Conservation (phyloP, 1,284 basidiomycete species). For the Ceratobasidium sp. region DNA sequence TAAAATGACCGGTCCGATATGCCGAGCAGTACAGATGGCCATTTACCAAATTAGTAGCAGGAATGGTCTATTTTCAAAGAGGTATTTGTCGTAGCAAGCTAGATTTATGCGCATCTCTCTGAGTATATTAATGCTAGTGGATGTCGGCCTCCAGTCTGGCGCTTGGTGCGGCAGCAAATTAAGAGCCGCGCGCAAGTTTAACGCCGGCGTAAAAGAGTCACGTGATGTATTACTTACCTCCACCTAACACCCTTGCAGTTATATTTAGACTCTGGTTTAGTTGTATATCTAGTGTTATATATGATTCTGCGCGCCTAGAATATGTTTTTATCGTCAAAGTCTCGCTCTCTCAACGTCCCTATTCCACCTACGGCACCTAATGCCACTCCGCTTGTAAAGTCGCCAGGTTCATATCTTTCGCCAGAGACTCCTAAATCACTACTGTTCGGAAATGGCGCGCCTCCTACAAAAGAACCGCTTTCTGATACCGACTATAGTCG, state of each 20-base stretch:
- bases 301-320: background rate
- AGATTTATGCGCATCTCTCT: background rate
- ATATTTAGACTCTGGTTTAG: constrained; percentile 12
- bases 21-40: background rate
- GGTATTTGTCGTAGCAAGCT: background rate
- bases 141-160: background rate
- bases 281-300: constrained; percentile 8
- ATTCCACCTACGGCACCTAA: constrained; percentile 7
- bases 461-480: constrained; percentile 26
- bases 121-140: constrained; percentile 5
- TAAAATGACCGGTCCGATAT: constrained; percentile 23
- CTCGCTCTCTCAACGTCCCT: constrained; percentile 29
- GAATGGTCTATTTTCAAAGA: background rate
- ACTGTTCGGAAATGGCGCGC: constrained; percentile 27
- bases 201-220: background rate
- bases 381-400: constrained; percentile 29
- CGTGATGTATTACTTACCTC: constrained; percentile 1
- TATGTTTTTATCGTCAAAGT: constrained; percentile 33
- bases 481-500: constrained; percentile 52
- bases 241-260: constrained; percentile 5
- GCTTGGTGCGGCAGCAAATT: background rate
- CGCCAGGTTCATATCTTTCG: constrained; percentile 41
- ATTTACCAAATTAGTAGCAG: background rate
- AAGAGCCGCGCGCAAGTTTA: background rate
- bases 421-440: constrained; percentile 38